These are phyloP conservation scores for Canariomyces notabilis DNA, from an alignment of 2,329 filamentous ascomycete species.

Conservation along the genomic window DNA sequence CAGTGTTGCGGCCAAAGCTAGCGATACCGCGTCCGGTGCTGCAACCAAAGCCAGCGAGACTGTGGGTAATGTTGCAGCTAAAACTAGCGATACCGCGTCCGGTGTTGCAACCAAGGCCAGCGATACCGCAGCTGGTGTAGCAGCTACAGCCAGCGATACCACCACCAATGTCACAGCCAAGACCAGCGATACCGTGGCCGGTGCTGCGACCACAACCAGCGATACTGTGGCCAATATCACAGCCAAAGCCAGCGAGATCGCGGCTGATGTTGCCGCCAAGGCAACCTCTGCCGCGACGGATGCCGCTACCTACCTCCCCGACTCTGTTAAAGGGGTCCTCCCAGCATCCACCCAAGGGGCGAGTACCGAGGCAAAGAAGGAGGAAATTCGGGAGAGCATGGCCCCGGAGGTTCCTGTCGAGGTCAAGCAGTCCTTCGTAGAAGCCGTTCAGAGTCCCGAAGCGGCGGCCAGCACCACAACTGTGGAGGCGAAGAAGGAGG, in stretches of 20 bases:
- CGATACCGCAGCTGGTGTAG: slow-evolving; percentile 5
- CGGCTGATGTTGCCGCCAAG: slow-evolving; percentile 28
- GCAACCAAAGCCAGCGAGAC: slow-evolving; percentile 3
- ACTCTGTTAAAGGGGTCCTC: slow-evolving; percentile 47
- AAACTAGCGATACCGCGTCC: slow-evolving; percentile 7
- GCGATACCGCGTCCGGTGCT: slow-evolving; percentile 3
- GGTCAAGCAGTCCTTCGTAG: slow-evolving; percentile 22
- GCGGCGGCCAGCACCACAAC: slow-evolving; percentile 63
- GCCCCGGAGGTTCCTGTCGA: slow-evolving; percentile 19
- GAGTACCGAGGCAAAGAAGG: slow-evolving; percentile 30
- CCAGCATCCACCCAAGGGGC: slow-evolving; percentile 47
- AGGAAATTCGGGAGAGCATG: slow-evolving; percentile 14
- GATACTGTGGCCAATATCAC: slow-evolving; percentile 4
- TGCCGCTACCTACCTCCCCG: slow-evolving; percentile 45
- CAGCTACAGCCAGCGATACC: slow-evolving; percentile 7
- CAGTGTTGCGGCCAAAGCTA: slow-evolving; percentile 7
- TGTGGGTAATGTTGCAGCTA: slow-evolving; percentile 5
- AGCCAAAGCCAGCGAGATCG: slow-evolving; percentile 21
- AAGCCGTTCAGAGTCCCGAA: slow-evolving; percentile 55
- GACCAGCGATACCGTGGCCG: slow-evolving; percentile 6
- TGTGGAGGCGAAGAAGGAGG: slow-evolving; percentile 67
- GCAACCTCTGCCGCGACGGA: slow-evolving; percentile 33
- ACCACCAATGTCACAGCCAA: slow-evolving; percentile 3
- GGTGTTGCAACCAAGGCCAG: slow-evolving; percentile 5
- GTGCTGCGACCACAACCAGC: slow-evolving; percentile 6